Evolutionary conservation across 2,329 filamentous ascomycete genomes (phyloP).

Genomic region (Colletotrichum tofieldiae): DNA sequence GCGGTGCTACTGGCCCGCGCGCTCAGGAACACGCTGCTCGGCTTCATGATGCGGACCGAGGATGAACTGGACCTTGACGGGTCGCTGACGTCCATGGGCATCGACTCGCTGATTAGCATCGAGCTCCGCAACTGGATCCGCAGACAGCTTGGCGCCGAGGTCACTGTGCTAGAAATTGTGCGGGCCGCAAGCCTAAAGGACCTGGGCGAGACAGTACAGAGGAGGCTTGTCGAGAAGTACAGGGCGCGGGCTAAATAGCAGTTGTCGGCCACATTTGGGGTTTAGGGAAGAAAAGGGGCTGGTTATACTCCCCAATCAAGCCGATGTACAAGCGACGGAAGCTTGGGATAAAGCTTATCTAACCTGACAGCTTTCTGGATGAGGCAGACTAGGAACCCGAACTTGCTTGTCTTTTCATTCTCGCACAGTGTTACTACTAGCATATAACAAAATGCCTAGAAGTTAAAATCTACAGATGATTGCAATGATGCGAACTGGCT

Average conservation of each 20-base stretch:
- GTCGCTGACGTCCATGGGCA: conserved; percentile 37
- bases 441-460: too few species aligned
- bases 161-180: conserved; percentile 23
- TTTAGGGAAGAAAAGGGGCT: background rate
- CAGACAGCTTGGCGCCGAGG: conserved; percentile 43
- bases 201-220: background rate
- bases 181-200: background rate
- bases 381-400: too few species aligned
- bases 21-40: background rate
- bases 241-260: background rate
- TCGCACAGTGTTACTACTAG: too few species aligned
- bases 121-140: conserved; percentile 45
- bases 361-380: too few species aligned
- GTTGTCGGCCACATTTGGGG: background rate
- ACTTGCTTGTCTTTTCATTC: too few species aligned
- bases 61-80: conserved; percentile 18
- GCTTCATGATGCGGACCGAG: conserved; percentile 39
- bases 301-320: background rate
- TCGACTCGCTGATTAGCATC: conserved; percentile 45
- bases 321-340: too few species aligned
- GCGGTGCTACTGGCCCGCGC: background rate
- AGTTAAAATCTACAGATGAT: too few species aligned
- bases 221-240: background rate
- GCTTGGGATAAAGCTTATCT: too few species aligned
- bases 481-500: too few species aligned